These are phyloP conservation scores for Penicillium sp. DNA, from an alignment of 2,329 filamentous ascomycete species.

Conservation along the genomic window DNA sequence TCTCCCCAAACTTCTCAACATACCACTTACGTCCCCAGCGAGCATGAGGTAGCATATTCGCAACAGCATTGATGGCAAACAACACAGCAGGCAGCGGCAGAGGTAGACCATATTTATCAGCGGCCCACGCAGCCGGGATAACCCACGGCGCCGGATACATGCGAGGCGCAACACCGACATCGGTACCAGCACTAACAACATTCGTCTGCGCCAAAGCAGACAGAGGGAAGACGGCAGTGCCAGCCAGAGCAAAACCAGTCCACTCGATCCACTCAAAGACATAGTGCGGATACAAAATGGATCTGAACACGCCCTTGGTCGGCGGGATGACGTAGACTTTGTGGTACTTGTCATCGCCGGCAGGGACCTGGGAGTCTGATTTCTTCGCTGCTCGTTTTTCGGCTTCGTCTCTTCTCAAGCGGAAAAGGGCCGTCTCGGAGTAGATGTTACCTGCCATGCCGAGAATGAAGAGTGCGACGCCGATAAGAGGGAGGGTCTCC, in stretches of 20 bases:
- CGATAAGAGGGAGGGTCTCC: slow-evolving; percentile 50
- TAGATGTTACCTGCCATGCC: slow-evolving; percentile 77
- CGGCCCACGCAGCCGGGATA: slow-evolving; percentile 27
- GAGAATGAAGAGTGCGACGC: slow-evolving; percentile 68
- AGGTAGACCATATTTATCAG: slow-evolving; percentile 34
- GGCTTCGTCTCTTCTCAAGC: slow-evolving; percentile 69
- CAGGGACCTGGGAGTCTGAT: slow-evolving; percentile 33
- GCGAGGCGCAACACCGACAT: slow-evolving; percentile 14
- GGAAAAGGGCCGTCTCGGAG: slow-evolving; percentile 83
- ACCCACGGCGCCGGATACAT: slow-evolving; percentile 37
- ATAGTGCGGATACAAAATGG: slow-evolving; percentile 87
- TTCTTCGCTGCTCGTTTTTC: slow-evolving; percentile 49
- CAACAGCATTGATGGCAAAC: slow-evolving; percentile 80
- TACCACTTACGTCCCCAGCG: slow-evolving; percentile 82
- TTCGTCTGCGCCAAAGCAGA: slow-evolving; percentile 4
- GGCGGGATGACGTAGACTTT: slow-evolving; percentile 86
- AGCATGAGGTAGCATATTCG: slow-evolving; percentile 85
- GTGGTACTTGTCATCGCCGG: slow-evolving; percentile 51
- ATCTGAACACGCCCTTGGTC: slow-evolving; percentile 72
- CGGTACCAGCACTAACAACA: neutral
- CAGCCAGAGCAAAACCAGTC: slow-evolving; percentile 72
- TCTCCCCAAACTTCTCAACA: slow-evolving; percentile 75
- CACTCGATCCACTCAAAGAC: slow-evolving; percentile 97
- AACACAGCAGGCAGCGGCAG: slow-evolving; percentile 67
- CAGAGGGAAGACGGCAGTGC: slow-evolving; percentile 33